A percentile compares a stretch with the other conserved stretches of the same genome.
Conservation (phyloP, 106 monocot genomes). For the Ottelia alismoides region DNA sequence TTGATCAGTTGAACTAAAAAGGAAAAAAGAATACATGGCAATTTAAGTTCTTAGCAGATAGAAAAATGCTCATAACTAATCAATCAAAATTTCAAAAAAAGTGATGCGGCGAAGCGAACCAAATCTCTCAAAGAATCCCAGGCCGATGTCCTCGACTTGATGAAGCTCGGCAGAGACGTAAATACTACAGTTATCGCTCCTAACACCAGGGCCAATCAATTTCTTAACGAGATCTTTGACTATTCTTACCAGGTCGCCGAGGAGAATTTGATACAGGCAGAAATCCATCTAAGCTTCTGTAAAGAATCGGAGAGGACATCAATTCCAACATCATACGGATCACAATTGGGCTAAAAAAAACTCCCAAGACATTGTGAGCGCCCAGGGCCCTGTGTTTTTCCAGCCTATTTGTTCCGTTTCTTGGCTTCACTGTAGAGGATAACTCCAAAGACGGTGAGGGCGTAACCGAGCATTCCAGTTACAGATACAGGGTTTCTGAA, state of each 20-base stretch:
- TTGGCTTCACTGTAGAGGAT: conserved; percentile 86
- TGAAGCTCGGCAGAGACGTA: too few relatives aligned
- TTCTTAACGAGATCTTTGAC: background rate
- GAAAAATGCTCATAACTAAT: too few relatives aligned
- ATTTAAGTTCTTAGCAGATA: too few relatives aligned
- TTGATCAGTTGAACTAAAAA: too few relatives aligned
- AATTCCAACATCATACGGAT: background rate
- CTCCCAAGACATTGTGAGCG: background rate
- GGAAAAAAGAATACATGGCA: too few relatives aligned
- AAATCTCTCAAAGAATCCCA: too few relatives aligned
- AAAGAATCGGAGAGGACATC: conserved; percentile 1
- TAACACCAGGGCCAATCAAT: background rate
- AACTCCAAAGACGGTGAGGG: conserved; percentile 73
- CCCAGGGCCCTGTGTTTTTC: background rate
- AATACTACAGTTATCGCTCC: too few relatives aligned
- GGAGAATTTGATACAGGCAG: background rate
- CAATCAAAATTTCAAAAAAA: too few relatives aligned
- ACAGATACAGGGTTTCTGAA: conserved; percentile 80
- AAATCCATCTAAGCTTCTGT: background rate
- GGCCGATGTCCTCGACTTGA: too few relatives aligned
- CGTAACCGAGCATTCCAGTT: conserved; percentile 86
- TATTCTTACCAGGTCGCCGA: background rate
- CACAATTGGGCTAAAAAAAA: background rate
- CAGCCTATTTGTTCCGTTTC: conserved; percentile 48
- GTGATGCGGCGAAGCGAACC: too few relatives aligned